Evolutionary conservation across 1,139 yeast species (phyloP), one percentile per base, ranked within the genome.

Genomic region (Blastobotrys buckinghamii): DNA sequence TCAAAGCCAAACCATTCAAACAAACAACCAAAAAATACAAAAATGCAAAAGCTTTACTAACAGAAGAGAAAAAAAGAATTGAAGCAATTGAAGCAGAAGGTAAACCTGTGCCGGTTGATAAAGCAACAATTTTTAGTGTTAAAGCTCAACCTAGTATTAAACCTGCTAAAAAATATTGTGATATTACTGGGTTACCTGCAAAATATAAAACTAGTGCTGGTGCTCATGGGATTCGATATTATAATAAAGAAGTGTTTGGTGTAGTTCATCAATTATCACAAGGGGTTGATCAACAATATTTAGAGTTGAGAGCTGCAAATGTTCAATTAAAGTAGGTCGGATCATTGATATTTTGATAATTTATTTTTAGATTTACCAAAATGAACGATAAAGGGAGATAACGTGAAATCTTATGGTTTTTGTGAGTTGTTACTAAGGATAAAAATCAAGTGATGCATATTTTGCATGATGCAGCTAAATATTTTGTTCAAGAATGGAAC

Each of bases 211-310:
- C 84, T 39, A 95, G 95, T 0, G 30, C 33, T 13, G 30, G 30
- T 30, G 73, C 83, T 13, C 86, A 82, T 60, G 84, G 87, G 39
- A 71, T 92, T 52, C 71, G 96, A 50, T 92, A 81, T 66, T 81
- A 86, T 67, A 83, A 92, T 62, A 81, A 80, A 45, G 98, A 92
- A 66, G 82, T 94, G 32, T 92, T 80, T 66, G 85, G 82, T 50
- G 85, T 88, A 24, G 78, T 85, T 52, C 82, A 81, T 63, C 79
- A 80, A 53, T 79, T 92, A 81, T 83, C 90, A 1, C 85, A 95
- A 1, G 96, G 97, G 26, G 87, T 85, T 17, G 97, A 92, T 67
- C 97, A 92, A 67, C 95, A 88, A 65, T 92, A 89, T 64, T 73
- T 92, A 62, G 85, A 86, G 57, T 72, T 92, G 55, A 75, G 98